Evolutionary conservation across 176 grass and related monocot species (phyloP).

Genomic region (Avena eriantha): DNA sequence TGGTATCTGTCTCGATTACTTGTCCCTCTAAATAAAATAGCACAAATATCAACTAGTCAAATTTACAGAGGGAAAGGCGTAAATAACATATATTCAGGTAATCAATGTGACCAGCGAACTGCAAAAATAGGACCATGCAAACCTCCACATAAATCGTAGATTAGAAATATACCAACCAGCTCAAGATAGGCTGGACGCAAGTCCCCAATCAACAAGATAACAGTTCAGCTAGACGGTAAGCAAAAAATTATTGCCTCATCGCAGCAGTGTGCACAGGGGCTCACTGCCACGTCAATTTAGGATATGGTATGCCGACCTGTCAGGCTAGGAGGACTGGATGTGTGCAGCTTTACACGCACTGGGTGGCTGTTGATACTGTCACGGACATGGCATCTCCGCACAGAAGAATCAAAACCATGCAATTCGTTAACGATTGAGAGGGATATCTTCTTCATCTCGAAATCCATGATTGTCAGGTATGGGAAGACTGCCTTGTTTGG

Average conservation of each 20-base stretch:
- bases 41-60: constrained; percentile 34
- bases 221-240: not conserved
- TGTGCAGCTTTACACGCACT: not conserved
- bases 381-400: not conserved
- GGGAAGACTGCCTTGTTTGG: constrained; percentile 1
- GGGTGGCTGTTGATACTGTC: not conserved
- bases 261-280: not conserved
- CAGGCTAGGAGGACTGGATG: not conserved
- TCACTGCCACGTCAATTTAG: not conserved
- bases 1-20: constrained; percentile 82
- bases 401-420: not conserved
- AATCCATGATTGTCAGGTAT: not conserved
- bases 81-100: constrained; percentile 18
- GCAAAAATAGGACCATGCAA: constrained; percentile 17
- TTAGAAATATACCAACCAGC: constrained; percentile 7
- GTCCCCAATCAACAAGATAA: not conserved
- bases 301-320: not conserved
- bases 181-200: not conserved
- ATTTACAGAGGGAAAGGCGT: not conserved
- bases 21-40: constrained; percentile 77
- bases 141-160: not conserved
- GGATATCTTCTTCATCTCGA: constrained; percentile 11
- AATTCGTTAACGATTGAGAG: not conserved
- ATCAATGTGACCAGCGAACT: not conserved
- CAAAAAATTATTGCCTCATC: not conserved